These are phyloP conservation scores for Ascocoryne sarcoides DNA, from an alignment of 2,329 filamentous ascomycete genomes.

Conservation along the genomic window DNA sequence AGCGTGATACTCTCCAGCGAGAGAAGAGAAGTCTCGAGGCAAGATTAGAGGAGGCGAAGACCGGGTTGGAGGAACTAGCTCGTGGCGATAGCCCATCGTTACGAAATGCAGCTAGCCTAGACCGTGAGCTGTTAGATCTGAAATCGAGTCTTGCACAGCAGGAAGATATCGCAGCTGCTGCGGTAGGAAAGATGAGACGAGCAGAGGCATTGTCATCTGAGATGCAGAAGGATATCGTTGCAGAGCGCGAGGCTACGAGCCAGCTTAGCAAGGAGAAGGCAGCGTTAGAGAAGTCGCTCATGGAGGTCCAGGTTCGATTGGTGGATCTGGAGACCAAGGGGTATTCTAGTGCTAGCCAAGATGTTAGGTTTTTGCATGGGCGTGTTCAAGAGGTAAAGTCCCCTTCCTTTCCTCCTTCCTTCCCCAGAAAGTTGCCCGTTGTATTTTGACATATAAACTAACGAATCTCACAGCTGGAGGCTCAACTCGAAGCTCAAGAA, in stretches of 20 bases:
- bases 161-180: constrained; percentile 83
- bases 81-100: constrained; percentile 79
- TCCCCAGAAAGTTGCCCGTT: not conserved
- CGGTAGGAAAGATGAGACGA: constrained; percentile 93
- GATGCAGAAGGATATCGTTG: constrained; percentile 84
- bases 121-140: constrained; percentile 81
- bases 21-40: constrained; percentile 88
- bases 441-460: constrained; percentile 4
- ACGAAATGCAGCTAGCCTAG: constrained; percentile 79
- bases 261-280: constrained; percentile 86
- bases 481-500: constrained; percentile 76
- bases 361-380: constrained; percentile 90
- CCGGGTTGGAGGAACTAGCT: constrained; percentile 79
- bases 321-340: constrained; percentile 96
- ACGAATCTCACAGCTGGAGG: constrained; percentile 60
- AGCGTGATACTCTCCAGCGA: constrained; percentile 74
- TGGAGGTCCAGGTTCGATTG: constrained; percentile 80
- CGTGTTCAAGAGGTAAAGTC: constrained; percentile 82
- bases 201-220: constrained; percentile 81
- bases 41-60: constrained; percentile 77
- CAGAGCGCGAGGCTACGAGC: constrained; percentile 73
- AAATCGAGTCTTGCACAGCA: constrained; percentile 85
- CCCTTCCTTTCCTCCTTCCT: not conserved
- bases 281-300: constrained; percentile 77
- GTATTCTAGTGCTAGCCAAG: constrained; percentile 87